Evolutionary conservation across 2,329 filamentous ascomycete genomes (phyloP), one percentile per base, ranked within the genome.

Genomic region (Knoxdaviesia proteae): DNA sequence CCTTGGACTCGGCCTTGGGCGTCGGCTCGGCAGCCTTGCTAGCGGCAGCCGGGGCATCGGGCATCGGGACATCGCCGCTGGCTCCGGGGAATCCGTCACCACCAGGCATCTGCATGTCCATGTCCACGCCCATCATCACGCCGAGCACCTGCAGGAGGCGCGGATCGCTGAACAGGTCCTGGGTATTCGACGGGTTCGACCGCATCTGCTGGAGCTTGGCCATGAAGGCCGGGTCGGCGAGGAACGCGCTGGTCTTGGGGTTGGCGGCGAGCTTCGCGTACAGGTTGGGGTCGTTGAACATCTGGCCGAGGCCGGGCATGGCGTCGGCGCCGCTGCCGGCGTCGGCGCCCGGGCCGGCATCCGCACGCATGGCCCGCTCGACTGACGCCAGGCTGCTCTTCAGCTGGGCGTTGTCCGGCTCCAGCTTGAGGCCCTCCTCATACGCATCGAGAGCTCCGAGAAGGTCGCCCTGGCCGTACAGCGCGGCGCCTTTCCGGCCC

Each of bases 241-340:
- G 76, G 53, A 81, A 74, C 8, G 68, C 59, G 49, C 80, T 78
- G 7, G 92, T 98, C 75, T 96, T 96, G 48, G 92, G 90, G 67
- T 96, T 96, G 52, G 64, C 72, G 48, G 87, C 86, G 45, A 98
- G 77, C 68, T 98, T 98, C 58, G 84, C 72, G 48, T 92, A 69
- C 50, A 98, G 65, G 54, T 86, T 75, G 11, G 90, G 90, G 58
- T 98, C 92, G 58, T 75, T 88, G 70, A 98, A 96, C 71, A 98
- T 87, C 57, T 77, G 74, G 51, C 82, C 83, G n/a, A 98, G 67
- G 39, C 86, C 84, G 43, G 72, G 82, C 35, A 66, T 69, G 6
- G 81, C 78, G 53, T 87, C 79, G 42, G 67, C 71, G 44, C 64
- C 64, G 33, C 50, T 49, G 29, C 20, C 20, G 20, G 20, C 20